Conservation (phyloP, 2,329 filamentous ascomycete species). For the Aspergillus pseudoglaucus region DNA sequence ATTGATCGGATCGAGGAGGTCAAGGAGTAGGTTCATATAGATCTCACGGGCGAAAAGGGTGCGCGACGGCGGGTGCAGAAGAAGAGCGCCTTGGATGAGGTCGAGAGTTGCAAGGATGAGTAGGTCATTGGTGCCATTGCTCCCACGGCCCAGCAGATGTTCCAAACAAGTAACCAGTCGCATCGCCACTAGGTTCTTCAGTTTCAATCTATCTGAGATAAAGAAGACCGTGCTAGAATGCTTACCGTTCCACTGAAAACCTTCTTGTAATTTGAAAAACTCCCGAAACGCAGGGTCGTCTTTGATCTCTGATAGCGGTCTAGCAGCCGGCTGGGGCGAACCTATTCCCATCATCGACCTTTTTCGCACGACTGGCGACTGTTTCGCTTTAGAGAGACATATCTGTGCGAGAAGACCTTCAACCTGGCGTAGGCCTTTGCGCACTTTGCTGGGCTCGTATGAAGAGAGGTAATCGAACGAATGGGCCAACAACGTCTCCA, state of each 20-base stretch:
- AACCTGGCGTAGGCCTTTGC: constrained; percentile 88
- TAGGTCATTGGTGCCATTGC: constrained; percentile 75
- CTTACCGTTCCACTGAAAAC: constrained; percentile 88
- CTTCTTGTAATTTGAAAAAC: constrained; percentile 94
- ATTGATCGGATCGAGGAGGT: constrained; percentile 87
- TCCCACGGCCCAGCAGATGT: constrained; percentile 73
- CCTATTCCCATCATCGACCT: constrained; percentile 36
- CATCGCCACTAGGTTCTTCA: constrained; percentile 57
- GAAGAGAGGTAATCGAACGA: constrained; percentile 96
- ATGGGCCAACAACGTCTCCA: constrained; percentile 87
- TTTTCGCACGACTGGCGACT: constrained; percentile 34
- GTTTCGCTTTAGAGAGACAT: constrained; percentile 60
- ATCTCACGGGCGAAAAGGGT: constrained; percentile 79
- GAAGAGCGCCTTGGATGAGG: constrained; percentile 76
- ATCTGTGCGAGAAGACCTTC: constrained; percentile 92
- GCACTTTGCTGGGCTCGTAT: constrained; percentile 80
- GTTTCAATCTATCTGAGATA: neutral
- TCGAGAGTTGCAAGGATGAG: constrained; percentile 84
- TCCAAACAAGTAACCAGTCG: constrained; percentile 81
- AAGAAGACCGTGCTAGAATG: neutral
- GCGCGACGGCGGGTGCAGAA: constrained; percentile 86
- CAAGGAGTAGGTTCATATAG: constrained; percentile 93
- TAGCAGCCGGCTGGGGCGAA: constrained; percentile 43
- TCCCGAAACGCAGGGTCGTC: constrained; percentile 86
- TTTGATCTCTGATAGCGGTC: constrained; percentile 62